phyloP scores from a whole-genome alignment of 2,329 filamentous ascomycete genomes.

The Macroventuria anomochaeta region DNA sequence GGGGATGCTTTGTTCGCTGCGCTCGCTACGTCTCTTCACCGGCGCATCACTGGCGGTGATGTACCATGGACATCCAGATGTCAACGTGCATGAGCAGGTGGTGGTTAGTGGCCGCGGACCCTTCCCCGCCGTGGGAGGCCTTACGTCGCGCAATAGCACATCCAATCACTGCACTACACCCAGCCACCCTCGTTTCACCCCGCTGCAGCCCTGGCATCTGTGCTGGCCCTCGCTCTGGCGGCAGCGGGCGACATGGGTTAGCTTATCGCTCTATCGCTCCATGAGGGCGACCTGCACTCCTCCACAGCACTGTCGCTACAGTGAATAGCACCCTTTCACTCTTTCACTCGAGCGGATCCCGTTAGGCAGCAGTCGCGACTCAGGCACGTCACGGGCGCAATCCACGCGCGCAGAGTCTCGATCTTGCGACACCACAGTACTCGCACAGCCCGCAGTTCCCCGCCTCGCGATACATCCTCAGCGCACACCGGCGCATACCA shows the following conservation, averaged over 20 bases:
- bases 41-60: background rate
- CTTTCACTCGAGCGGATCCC: background rate
- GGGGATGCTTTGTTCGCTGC: no score
- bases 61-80: background rate
- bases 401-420: slow-evolving; percentile 5
- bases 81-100: slow-evolving; percentile 1
- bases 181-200: slow-evolving; percentile 18
- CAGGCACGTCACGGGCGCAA: slow-evolving; percentile 8
- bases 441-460: no score
- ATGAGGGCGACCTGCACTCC: background rate
- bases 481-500: background rate
- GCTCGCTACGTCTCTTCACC: no score
- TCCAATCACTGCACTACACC: slow-evolving; percentile 1
- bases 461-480: no score
- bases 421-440: background rate
- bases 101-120: slow-evolving; percentile 5
- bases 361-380: slow-evolving; percentile 1
- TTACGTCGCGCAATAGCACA: background rate
- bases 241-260: slow-evolving; percentile 8
- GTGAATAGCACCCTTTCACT: slow-evolving; percentile 2
- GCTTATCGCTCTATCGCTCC: slow-evolving; percentile 15
- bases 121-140: slow-evolving; percentile 10
- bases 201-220: slow-evolving; percentile 17
- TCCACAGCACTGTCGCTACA: slow-evolving; percentile 5
- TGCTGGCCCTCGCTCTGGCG: slow-evolving; percentile 13